These are phyloP conservation scores for Parachaetomium inaequale DNA, from an alignment of 495 filamentous ascomycete genomes.

Conservation along the genomic window DNA sequence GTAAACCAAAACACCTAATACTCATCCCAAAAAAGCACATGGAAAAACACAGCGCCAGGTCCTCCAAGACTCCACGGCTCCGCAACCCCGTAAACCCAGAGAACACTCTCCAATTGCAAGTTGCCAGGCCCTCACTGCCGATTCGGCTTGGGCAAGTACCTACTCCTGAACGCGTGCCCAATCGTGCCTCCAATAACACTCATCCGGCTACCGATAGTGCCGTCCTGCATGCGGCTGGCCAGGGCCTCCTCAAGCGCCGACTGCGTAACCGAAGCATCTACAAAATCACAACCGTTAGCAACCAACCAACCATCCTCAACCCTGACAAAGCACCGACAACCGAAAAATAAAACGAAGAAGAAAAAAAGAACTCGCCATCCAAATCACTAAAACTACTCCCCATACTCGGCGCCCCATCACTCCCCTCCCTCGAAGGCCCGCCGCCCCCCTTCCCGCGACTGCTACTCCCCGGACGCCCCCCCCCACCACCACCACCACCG, in stretches of 20 bases:
- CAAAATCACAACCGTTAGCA: not conserved
- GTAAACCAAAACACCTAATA: not conserved
- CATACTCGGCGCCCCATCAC: constrained; percentile 92
- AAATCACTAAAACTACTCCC: constrained; percentile 96
- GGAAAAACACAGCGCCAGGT: not conserved
- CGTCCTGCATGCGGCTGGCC: constrained; percentile 84
- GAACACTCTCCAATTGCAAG: not conserved
- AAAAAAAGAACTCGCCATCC: constrained; percentile 62
- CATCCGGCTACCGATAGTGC: constrained; percentile 72
- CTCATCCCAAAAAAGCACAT: not conserved
- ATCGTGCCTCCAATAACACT: constrained; percentile 73
- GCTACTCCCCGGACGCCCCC: constrained; percentile 15
- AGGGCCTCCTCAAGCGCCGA: constrained; percentile 92
- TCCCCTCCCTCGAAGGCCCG: constrained; percentile 62
- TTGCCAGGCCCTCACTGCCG: constrained; percentile 10
- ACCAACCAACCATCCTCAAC: not conserved
- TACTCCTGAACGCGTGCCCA: constrained; percentile 49
- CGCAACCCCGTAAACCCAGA: not conserved
- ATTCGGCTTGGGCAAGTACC: constrained; percentile 40
- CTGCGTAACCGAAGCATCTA: constrained; percentile 91
- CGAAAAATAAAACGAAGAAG: no score
- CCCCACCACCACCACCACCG: no score
- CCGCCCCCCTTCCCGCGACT: constrained; percentile 43
- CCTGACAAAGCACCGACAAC: not conserved
- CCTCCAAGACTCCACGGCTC: no score